Base-by-base conservation (phyloP, 1,284 basidiomycete species). In the Ganoderma sp. region DNA sequence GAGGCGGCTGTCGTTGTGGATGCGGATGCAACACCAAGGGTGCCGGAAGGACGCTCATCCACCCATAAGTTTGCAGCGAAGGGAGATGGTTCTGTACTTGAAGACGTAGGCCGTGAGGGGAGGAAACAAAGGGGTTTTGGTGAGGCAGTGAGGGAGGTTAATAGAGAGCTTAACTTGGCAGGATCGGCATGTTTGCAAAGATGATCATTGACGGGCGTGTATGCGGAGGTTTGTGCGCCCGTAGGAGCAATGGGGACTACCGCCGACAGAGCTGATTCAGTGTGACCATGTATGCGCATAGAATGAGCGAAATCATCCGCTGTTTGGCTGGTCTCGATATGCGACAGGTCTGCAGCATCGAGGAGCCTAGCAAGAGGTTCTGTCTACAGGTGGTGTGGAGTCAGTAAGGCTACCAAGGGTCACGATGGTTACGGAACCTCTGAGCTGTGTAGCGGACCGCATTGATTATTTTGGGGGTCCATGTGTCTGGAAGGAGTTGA, bases 151-250 rank as follows among this genome's bases (percentile, higher is more conserved):
- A 22, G 48, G 52, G 15, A 15, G 15, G 28, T 15, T 17, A 28
- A 34, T 34, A 34, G 52, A 34, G 28, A 58, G 37, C 56, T 58
- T 58, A 14, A 39, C 37, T 22, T 17, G 15, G 10, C 9, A 37
- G 14, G 56, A 58, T 58, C 56, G 19, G 34, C 34, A 10, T 37
- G 56, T 8, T 37, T n/a, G 34, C 19, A 19, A 39, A 19, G 56
- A 58, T 58, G 56, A 58, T 37, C 56, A 39, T 37, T 34, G 12
- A 22, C 19, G 7, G 56, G 56, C 17, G 37, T 58, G 56, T 58
- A 58, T 58, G 56, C 34, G 45, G 43, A 22, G 25, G 39, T 48
- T 56, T 52, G 45, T 52, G 61, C 17, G 37, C 61, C 45, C 17
- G 9, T 15, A 48, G 28, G 42, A 34, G 15, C 42, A 48, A 56